phyloP scores from a whole-genome alignment of 1,284 basidiomycete genomes.

The Xerocomus nothofagi region DNA sequence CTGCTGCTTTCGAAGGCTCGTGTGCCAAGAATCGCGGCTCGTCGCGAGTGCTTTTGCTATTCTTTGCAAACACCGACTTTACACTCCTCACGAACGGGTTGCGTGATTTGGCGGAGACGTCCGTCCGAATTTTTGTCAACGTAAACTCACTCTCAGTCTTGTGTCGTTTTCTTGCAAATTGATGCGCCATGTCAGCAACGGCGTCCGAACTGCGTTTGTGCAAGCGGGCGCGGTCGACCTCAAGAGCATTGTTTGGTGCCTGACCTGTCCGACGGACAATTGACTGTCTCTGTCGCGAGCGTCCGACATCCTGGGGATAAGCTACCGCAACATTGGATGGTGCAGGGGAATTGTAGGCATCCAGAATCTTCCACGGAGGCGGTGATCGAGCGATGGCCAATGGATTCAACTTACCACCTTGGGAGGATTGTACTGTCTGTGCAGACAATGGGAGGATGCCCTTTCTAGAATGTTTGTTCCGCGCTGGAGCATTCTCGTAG shows the following conservation, averaged over 20 bases:
- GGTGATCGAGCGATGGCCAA: constrained; percentile 31
- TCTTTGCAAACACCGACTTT: constrained; percentile 26
- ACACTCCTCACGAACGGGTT: constrained; percentile 26
- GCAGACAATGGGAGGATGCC: constrained; percentile 20
- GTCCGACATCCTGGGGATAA: neutral
- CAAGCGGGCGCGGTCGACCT: constrained; percentile 29
- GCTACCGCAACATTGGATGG: neutral
- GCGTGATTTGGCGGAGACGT: constrained; percentile 4
- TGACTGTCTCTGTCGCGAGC: neutral
- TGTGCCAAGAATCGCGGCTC: neutral
- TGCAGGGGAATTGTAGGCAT: neutral
- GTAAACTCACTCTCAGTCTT: constrained; percentile 29
- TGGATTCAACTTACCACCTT: constrained; percentile 19
- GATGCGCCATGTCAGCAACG: constrained; percentile 21
- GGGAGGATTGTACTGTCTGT: constrained; percentile 17
- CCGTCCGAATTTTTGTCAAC: constrained; percentile 11
- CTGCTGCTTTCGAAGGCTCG: neutral
- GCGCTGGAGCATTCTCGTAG: constrained; percentile 11
- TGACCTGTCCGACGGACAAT: constrained; percentile 2
- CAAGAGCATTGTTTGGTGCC: constrained; percentile 7
- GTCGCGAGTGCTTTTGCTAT: neutral
- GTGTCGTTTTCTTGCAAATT: constrained; percentile 25
- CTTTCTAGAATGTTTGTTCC: neutral
- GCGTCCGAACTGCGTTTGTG: constrained; percentile 25
- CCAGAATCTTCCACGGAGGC: constrained; percentile 27